These are phyloP conservation scores for Canavalia gladiata DNA, from an alignment of 306 rosid genomes.

Conservation along the genomic window DNA sequence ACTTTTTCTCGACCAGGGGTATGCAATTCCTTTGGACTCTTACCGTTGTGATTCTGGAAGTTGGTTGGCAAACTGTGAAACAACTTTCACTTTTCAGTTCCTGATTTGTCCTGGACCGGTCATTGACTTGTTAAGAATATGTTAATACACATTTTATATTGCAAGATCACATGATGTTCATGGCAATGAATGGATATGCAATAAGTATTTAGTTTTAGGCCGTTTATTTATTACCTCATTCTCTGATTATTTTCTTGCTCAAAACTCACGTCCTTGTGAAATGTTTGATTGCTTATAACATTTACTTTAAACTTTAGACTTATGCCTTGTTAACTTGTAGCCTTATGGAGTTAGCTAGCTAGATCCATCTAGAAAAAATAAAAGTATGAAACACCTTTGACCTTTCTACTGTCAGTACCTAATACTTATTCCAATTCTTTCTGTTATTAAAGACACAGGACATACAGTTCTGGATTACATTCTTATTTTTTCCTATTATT, in stretches of 20 bases:
- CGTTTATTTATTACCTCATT: constrained; percentile 4
- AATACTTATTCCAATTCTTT: constrained; percentile 13
- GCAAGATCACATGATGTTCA: constrained; percentile 26
- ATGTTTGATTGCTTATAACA: constrained; percentile 19
- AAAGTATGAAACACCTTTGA: constrained; percentile 8
- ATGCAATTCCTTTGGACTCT: constrained; percentile 41
- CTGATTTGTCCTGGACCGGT: constrained; percentile 27
- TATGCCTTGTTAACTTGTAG: constrained; percentile 16
- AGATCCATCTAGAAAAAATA: constrained; percentile 32
- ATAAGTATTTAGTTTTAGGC: constrained; percentile 16
- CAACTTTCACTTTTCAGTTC: constrained; percentile 6
- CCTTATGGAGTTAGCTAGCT: constrained; percentile 8
- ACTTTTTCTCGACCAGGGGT: constrained; percentile 88
- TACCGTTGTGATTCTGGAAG: constrained; percentile 34
- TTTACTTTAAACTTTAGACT: constrained; percentile 40
- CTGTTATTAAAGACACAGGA: constrained; percentile 15
- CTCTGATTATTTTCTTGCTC: constrained; percentile 26
- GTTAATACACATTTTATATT: constrained; percentile 13
- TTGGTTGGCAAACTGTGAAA: constrained; percentile 39
- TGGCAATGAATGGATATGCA: background rate
- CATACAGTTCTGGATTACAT: constrained; percentile 20
- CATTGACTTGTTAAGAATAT: constrained; percentile 28
- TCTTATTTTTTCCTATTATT: constrained; percentile 37
- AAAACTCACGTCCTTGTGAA: constrained; percentile 2
- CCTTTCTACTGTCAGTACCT: constrained; percentile 10